Conservation (phyloP, 495 filamentous ascomycete genomes). For the Viridothelium virens region DNA sequence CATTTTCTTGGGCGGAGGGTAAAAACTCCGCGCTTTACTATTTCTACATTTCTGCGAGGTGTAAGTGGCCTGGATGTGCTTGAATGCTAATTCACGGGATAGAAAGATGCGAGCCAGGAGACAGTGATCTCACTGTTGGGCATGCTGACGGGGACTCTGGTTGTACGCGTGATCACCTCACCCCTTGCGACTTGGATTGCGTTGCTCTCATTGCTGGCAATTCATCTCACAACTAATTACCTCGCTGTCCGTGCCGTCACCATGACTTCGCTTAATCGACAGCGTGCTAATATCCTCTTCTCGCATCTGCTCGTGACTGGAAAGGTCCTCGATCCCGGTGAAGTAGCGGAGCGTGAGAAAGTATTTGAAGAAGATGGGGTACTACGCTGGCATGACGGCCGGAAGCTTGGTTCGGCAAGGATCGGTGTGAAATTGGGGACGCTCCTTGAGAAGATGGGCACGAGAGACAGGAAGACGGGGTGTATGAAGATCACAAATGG, state of each 20-base stretch:
- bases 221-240: conserved; percentile 79
- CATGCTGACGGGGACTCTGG: conserved; percentile 76
- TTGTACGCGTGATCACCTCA: conserved; percentile 67
- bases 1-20: background rate
- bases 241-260: conserved; percentile 73
- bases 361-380: conserved; percentile 62
- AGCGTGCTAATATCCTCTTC: conserved; percentile 75
- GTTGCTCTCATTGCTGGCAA: conserved; percentile 59
- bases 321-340: conserved; percentile 49
- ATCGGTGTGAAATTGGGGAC: conserved; percentile 42
- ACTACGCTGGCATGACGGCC: conserved; percentile 48
- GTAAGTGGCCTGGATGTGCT: conserved; percentile 13
- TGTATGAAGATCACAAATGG: conserved; percentile 22
- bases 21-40: too few species aligned
- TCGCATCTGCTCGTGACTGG: conserved; percentile 49
- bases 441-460: conserved; percentile 33
- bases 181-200: conserved; percentile 66
- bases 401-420: conserved; percentile 42
- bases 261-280: conserved; percentile 80
- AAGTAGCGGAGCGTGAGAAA: conserved; percentile 58
- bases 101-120: conserved; percentile 94
- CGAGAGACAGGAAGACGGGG: conserved; percentile 36
- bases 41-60: background rate
- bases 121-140: conserved; percentile 86
- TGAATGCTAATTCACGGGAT: conserved; percentile 21